Base-by-base conservation (phyloP, 108 stramenopile genomes). In the Bacterosira constricta region DNA sequence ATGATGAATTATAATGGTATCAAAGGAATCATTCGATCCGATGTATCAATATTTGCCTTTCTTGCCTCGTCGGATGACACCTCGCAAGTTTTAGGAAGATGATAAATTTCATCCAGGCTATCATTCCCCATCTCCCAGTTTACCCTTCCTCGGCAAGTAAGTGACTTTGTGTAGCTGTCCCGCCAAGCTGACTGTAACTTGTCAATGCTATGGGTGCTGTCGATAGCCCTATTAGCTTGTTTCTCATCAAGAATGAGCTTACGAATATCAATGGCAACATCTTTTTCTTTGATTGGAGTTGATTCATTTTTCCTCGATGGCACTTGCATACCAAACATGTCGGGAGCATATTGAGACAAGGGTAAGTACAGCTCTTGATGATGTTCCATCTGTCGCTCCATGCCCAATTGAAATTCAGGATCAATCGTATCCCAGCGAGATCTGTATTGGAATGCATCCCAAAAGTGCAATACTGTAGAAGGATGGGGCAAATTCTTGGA, bases 371-470 rank as follows among this genome's bases (percentile, higher is more conserved):
- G 10, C 21, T 35, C 23, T 23, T 79, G 77, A 54, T 79, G 77
- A 13, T 58, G 63, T 12, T 66, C 63, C 77, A 79, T 79, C 49
- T 79, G 77, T 25, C 18, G 41, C 53, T 71, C 69, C 69, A 79
- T 61, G 3, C 77, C 57, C 23, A 4, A 0, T 53, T 30, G 61
- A 42, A 79, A 66, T 8, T 49, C 34, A 21, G 30, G 29, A 42
- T 66, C 58, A n/a, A 42, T 37, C 1, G 55, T 38, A 32, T 60
- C 63, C 39, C 42, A 52, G 8, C 34, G 55, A 27, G 77, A 79
- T 71, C 64, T 50, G 46, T 79, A 65, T 15, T 57, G 29, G 41
- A 79, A 79, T 12, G 66, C 63, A 52, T 79, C 77, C 77, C 77
- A 79, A 58, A 79, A 79, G 31, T 66, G 29, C 32, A 65, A 59